These are phyloP conservation scores for Trichoderma hamatum DNA, from an alignment of 2,329 filamentous ascomycete species.

Conservation along the genomic window DNA sequence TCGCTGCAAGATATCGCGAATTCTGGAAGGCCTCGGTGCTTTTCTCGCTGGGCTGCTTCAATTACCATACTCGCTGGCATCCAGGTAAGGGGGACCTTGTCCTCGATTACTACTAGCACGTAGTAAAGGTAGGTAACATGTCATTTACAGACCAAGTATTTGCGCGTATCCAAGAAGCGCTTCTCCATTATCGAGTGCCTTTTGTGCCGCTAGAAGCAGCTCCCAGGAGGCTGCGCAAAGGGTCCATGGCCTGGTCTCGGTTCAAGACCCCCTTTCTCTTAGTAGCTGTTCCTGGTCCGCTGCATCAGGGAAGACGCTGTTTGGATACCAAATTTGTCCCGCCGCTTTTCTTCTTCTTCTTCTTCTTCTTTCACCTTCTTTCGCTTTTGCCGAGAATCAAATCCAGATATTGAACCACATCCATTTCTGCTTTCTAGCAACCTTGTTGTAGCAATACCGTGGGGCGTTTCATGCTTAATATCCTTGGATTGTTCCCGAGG, in stretches of 20 bases:
- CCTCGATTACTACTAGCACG: neutral
- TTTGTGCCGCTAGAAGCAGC: constrained; percentile 13
- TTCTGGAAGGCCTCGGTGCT: constrained; percentile 8
- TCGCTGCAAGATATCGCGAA: neutral
- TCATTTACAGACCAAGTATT: neutral
- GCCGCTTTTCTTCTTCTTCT: neutral
- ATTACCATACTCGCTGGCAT: neutral
- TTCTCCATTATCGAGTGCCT: neutral
- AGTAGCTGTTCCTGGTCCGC: constrained; percentile 1
- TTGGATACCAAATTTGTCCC: neutral
- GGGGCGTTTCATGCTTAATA: neutral
- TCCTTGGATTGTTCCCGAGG: neutral
- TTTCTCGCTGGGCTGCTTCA: neutral
- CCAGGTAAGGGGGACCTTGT: constrained; percentile 7
- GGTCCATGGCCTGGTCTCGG: constrained; percentile 14
- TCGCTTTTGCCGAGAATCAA: neutral
- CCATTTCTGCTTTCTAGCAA: neutral
- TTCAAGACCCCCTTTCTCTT: neutral
- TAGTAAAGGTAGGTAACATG: neutral
- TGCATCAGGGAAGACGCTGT: constrained; percentile 6
- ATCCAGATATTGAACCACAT: neutral
- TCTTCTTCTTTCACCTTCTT: neutral
- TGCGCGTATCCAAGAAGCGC: neutral
- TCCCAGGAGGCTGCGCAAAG: constrained; percentile 16
- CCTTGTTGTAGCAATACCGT: neutral